A percentile compares a stretch with the other conserved stretches of the same genome.
phyloP scores from a whole-genome alignment of 2,329 filamentous ascomycete species.

The Scytalidium lignicola region DNA sequence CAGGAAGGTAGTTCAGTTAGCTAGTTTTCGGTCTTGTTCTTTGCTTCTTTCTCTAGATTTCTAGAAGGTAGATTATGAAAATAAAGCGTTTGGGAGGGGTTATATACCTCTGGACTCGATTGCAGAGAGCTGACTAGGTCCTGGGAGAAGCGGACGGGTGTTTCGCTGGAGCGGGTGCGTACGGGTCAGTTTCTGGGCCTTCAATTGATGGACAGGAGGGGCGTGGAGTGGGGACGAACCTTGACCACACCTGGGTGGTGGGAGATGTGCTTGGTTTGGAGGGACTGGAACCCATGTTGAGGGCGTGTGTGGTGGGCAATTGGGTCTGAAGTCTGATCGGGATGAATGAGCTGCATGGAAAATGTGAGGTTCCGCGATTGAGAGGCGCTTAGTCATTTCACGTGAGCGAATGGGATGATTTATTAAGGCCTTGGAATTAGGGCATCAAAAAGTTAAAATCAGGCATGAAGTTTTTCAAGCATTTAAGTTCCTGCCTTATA shows the following conservation, averaged over 20 bases:
- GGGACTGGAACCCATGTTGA: constrained; percentile 25
- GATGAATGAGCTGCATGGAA: neutral
- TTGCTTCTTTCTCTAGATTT: no score
- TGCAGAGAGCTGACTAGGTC: constrained; percentile 80
- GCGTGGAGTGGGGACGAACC: constrained; percentile 9
- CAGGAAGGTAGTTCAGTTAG: constrained; percentile 4
- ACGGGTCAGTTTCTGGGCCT: constrained; percentile 7
- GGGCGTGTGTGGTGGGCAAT: neutral
- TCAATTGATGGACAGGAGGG: neutral
- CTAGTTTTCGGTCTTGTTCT: constrained; percentile 1
- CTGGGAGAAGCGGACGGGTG: constrained; percentile 69
- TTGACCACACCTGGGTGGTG: constrained; percentile 25
- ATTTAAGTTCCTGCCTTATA: no score
- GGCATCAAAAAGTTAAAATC: no score
- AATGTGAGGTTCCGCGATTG: neutral
- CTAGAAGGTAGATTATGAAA: no score
- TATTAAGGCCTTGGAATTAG: no score
- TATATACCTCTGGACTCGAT: constrained; percentile 73
- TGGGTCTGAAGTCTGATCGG: neutral
- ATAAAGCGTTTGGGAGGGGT: neutral
- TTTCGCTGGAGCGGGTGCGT: constrained; percentile 38
- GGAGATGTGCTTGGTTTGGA: constrained; percentile 23
- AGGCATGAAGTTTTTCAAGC: no score
- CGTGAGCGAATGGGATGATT: no score
- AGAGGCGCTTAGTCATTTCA: no score